Percentiles rank a stretch among this genome's conserved stretches.
phyloP scores from a whole-genome alignment of 768 basidiomycete genomes.

The Calocera cornea region DNA sequence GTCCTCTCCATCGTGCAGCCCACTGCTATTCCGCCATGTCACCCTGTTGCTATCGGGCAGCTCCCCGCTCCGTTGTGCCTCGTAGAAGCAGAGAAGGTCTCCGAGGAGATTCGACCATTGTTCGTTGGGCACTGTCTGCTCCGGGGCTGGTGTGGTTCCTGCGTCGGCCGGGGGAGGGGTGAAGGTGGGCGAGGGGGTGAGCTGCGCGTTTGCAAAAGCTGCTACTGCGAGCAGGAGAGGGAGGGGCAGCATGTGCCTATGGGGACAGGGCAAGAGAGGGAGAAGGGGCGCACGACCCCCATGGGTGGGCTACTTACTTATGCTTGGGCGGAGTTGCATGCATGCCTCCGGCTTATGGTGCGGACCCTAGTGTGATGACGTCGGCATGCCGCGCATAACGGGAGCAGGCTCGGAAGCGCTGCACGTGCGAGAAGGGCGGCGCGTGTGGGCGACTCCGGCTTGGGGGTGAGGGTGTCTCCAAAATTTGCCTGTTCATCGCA shows the following conservation, averaged over 20 bases:
- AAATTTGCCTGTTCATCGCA: too few species aligned
- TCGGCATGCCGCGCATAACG: too few species aligned
- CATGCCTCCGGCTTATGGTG: too few species aligned
- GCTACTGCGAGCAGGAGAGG: neutral
- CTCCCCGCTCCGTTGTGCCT: conserved; percentile 74
- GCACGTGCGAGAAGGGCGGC: too few species aligned
- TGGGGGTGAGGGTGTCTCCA: too few species aligned
- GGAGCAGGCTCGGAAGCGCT: too few species aligned
- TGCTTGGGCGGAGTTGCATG: neutral
- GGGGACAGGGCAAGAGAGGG: neutral
- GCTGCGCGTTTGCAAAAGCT: neutral
- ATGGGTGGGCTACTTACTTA: neutral
- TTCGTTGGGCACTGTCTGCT: conserved; percentile 38
- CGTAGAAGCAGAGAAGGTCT: conserved; percentile 75
- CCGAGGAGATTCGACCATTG: conserved; percentile 79
- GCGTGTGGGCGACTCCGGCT: too few species aligned
- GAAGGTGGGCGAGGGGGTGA: neutral
- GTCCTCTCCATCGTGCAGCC: conserved; percentile 61
- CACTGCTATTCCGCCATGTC: conserved; percentile 75
- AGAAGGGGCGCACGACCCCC: neutral
- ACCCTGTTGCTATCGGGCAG: conserved; percentile 59
- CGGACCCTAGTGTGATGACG: too few species aligned
- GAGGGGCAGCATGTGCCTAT: neutral
- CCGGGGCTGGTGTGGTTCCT: conserved; percentile 23
- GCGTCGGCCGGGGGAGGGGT: neutral